Evolutionary conservation across 495 filamentous ascomycete genomes (phyloP).

Genomic region (Xylaria castorea): DNA sequence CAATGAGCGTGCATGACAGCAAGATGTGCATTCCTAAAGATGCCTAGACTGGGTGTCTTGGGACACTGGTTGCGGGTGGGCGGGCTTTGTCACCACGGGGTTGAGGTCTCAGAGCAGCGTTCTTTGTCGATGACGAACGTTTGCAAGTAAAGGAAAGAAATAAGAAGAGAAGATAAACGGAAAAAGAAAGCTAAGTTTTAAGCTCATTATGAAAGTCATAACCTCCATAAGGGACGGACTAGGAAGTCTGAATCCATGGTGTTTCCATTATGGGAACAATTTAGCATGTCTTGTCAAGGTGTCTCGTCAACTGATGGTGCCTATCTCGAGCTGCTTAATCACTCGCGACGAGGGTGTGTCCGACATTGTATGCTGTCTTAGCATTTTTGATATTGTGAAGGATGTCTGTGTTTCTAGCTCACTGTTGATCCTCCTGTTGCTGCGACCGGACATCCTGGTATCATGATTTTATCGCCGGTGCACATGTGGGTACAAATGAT

Average conservation of each 20-base stretch:
- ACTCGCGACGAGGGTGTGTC: neutral
- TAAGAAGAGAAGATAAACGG: neutral
- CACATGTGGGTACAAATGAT: neutral
- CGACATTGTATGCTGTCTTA: neutral
- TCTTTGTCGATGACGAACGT: slow-evolving; percentile 22
- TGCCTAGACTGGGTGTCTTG: neutral
- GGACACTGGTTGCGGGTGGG: slow-evolving; percentile 22
- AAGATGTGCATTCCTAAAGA: slow-evolving; percentile 9
- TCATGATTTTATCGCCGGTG: neutral
- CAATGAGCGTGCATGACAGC: neutral
- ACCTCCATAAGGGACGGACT: neutral
- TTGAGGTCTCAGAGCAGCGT: neutral
- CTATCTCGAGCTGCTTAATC: neutral
- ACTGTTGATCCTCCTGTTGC: neutral
- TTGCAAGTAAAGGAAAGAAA: slow-evolving; percentile 2
- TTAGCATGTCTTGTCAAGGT: neutral
- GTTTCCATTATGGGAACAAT: neutral
- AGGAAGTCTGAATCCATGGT: neutral
- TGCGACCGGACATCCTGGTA: neutral
- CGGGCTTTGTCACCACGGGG: slow-evolving; percentile 6
- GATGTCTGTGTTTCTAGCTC: neutral
- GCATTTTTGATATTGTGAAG: neutral
- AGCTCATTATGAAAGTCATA: neutral
- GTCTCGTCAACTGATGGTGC: neutral
- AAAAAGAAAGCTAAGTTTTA: neutral